These are phyloP conservation scores for Comarum palustre DNA, from an alignment of 306 rosid genomes.

Conservation along the genomic window DNA sequence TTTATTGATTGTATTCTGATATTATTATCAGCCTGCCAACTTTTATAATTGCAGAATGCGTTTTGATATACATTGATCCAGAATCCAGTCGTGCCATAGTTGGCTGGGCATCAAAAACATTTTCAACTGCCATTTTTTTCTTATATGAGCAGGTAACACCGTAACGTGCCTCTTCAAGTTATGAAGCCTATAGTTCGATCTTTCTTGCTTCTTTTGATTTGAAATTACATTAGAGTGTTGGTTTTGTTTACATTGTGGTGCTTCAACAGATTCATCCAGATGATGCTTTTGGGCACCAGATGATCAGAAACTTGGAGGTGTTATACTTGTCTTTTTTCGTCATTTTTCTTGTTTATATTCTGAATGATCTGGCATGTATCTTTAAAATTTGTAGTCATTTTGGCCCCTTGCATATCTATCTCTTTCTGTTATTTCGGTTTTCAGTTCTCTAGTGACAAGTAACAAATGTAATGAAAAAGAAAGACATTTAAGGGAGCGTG, in stretches of 20 bases:
- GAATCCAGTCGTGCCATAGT: conserved; percentile 70
- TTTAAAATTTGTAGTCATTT: background rate
- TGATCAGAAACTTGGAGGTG: conserved; percentile 94
- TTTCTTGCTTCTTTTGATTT: conserved; percentile 8
- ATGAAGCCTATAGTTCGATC: background rate
- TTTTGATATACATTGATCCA: conserved; percentile 92
- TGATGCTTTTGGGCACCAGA: conserved; percentile 96
- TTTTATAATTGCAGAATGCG: conserved; percentile 98
- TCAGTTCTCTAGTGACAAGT: background rate
- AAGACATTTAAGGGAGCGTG: background rate
- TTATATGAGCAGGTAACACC: conserved; percentile 85
- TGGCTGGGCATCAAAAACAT: conserved; percentile 80
- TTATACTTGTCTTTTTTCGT: background rate
- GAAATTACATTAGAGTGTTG: background rate
- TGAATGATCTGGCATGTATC: background rate
- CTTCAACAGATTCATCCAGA: conserved; percentile 78
- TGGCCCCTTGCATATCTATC: background rate
- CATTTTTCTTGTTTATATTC: background rate
- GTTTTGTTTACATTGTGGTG: conserved; percentile 27
- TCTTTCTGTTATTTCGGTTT: background rate
- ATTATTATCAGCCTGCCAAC: conserved; percentile 96
- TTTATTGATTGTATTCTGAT: conserved; percentile 47
- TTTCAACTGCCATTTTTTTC: conserved; percentile 74
- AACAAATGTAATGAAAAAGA: background rate
- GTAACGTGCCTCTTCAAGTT: conserved; percentile 19